phyloP scores from a whole-genome alignment of 148 eudicot species.

The Pharnaceum exiguum region DNA sequence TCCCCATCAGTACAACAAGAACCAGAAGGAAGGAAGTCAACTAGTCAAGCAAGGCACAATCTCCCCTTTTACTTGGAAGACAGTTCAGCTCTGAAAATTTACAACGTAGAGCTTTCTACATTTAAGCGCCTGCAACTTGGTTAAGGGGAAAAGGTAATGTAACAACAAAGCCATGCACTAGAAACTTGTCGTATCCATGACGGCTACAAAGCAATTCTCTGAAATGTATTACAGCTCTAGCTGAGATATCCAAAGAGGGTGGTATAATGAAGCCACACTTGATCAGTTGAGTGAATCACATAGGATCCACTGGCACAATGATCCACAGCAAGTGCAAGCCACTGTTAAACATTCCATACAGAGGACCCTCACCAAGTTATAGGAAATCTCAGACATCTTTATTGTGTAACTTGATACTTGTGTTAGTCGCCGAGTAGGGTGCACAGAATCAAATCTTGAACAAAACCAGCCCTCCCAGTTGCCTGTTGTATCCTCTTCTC shows the following conservation, averaged over 20 bases:
- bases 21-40: not conserved
- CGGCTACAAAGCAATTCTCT: constrained; percentile 7
- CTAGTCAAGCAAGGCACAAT: constrained; percentile 1
- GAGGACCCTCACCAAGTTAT: not conserved
- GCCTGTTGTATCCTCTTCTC: constrained; percentile 67
- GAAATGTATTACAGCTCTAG: constrained; percentile 13
- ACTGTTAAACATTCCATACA: constrained; percentile 5
- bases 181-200: constrained; percentile 5
- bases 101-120: constrained; percentile 3
- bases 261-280: constrained; percentile 11
- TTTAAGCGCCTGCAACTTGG: constrained; percentile 2
- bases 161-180: constrained; percentile 1
- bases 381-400: constrained; percentile 19
- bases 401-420: constrained; percentile 9
- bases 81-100: constrained; percentile 8
- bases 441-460: constrained; percentile 75
- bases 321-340: constrained; percentile 6
- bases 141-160: not conserved
- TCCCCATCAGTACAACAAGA: not conserved
- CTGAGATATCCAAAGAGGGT: not conserved
- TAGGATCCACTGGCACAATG: not conserved
- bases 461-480: constrained; percentile 71
- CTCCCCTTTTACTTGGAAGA: constrained; percentile 2
- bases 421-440: constrained; percentile 57
- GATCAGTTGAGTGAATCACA: not conserved